A percentile compares a stretch with the other conserved stretches of the same genome.
Evolutionary conservation across 192 early-diverging fungal species (phyloP).

Genomic region (Mortierella antarctica): DNA sequence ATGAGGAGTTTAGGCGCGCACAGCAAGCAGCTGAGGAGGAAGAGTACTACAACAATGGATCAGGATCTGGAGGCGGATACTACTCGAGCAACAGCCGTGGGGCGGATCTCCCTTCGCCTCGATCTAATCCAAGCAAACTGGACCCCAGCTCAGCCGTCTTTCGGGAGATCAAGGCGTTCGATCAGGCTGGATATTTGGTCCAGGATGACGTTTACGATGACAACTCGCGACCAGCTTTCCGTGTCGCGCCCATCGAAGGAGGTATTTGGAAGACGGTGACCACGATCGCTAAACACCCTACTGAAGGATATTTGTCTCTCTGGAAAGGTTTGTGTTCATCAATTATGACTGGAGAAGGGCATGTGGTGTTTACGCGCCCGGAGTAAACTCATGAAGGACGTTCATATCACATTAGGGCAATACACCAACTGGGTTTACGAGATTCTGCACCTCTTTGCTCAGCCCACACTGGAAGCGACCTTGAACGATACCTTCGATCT

Average conservation of each 20-base stretch:
- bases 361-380: too few species aligned
- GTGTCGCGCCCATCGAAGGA: slow-evolving; percentile 68
- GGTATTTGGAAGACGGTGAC: slow-evolving; percentile 69
- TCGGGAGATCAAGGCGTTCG: slow-evolving; percentile 52
- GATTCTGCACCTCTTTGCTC: slow-evolving; percentile 76
- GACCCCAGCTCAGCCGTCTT: slow-evolving; percentile 61
- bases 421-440: slow-evolving; percentile 84
- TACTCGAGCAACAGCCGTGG: slow-evolving; percentile 33
- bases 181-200: slow-evolving; percentile 75
- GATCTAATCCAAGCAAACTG: slow-evolving; percentile 38
- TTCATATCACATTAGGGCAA: slow-evolving; percentile 63
- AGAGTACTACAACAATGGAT: slow-evolving; percentile 24
- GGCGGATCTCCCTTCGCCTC: slow-evolving; percentile 38
- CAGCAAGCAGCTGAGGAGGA: slow-evolving; percentile 40
- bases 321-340: slow-evolving; percentile 58
- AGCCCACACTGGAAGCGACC: slow-evolving; percentile 87
- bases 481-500: slow-evolving; percentile 92
- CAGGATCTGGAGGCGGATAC: slow-evolving; percentile 26
- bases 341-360: background rate
- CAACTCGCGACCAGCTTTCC: slow-evolving; percentile 66
- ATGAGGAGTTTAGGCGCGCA: slow-evolving; percentile 39
- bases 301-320: slow-evolving; percentile 69
- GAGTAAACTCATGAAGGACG: too few species aligned
- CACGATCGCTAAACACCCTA: slow-evolving; percentile 65
- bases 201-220: slow-evolving; percentile 62